Evolutionary conservation across 2,329 filamentous ascomycete genomes (phyloP), one percentile per base, ranked within the genome.

Genomic region (Sclerotinia borealis): DNA sequence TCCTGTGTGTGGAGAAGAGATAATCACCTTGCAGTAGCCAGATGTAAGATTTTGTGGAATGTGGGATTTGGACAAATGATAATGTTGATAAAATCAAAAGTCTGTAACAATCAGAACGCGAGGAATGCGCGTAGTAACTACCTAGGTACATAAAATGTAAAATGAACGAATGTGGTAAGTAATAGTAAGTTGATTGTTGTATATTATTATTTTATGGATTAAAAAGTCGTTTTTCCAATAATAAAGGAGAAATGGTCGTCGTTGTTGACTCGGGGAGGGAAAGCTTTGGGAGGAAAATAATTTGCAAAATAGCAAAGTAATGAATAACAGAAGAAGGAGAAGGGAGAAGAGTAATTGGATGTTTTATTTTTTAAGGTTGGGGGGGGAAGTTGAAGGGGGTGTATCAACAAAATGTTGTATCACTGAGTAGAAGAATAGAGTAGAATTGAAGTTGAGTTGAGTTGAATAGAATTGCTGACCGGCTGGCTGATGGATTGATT

Each of bases 21-120:
- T 49, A 51, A 61, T 52, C 58, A 61, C 34, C 45, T 62, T 56
- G 60, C 60, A 62, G 60, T 62, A 62, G 60, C 41, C 60, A 47
- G 25, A 62, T 62, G 60, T 55, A 62, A 62, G n/a, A 27, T 31
- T 56, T 55, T 62, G 60, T 56, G 60, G 60, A 62, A 62, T 62
- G 60, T 56, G 50, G 41, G 19, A 56, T 29, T 39, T 52, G 47
- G 47, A 61, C 47, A 61, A 61, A 61, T 61, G 58, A 51, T 39
- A 51, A 52, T 61, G 58, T 52, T 45, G 58, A 52, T 52, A 27
- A 29, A 31, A 43, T 25, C n/a, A 22, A 17, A 19, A 27, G 19
- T 48, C 19, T 27, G 19, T 37, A n/a, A 34, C n/a, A 49, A 59
- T 17, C 31, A 22, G 22, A 39, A 39, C 37, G 59, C 59, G 59